phyloP scores from a whole-genome alignment of 2,329 filamentous ascomycete species.

The Cytospora piceae region DNA sequence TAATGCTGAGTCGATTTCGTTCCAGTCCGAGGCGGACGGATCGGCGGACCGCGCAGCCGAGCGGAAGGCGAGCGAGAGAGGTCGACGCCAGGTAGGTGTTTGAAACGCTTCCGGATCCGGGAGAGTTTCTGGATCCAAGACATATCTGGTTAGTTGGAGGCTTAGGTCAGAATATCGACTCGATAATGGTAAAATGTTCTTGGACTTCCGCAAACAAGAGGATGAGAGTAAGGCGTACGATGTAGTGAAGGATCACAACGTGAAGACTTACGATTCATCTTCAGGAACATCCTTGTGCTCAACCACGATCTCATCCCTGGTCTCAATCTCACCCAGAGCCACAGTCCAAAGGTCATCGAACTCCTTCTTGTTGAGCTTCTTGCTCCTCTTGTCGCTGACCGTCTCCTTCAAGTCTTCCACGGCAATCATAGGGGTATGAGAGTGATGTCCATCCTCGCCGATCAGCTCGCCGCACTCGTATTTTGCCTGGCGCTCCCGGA shows the following conservation, averaged over 20 bases:
- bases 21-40: constrained; percentile 79
- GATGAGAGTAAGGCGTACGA: not conserved
- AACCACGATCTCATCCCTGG: constrained; percentile 63
- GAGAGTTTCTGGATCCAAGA: constrained; percentile 72
- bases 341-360: constrained; percentile 87
- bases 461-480: constrained; percentile 83
- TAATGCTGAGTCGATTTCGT: constrained; percentile 85
- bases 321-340: constrained; percentile 72
- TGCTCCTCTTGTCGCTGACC: constrained; percentile 75
- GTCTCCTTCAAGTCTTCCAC: constrained; percentile 78
- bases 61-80: constrained; percentile 89
- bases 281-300: constrained; percentile 36
- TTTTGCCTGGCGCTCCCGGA: constrained; percentile 82
- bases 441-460: constrained; percentile 62
- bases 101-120: constrained; percentile 64
- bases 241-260: constrained; percentile 18
- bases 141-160: constrained; percentile 82
- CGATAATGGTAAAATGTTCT: constrained; percentile 38
- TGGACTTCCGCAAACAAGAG: constrained; percentile 29
- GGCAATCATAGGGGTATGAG: constrained; percentile 60
- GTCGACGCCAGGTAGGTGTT: constrained; percentile 73
- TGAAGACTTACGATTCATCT: constrained; percentile 53
- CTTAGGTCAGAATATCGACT: constrained; percentile 41
- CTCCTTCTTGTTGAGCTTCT: constrained; percentile 82
- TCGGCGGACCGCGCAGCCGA: constrained; percentile 79